These are phyloP conservation scores for Paecilomyces sp. DNA, from an alignment of 2,329 filamentous ascomycete genomes.

Conservation along the genomic window DNA sequence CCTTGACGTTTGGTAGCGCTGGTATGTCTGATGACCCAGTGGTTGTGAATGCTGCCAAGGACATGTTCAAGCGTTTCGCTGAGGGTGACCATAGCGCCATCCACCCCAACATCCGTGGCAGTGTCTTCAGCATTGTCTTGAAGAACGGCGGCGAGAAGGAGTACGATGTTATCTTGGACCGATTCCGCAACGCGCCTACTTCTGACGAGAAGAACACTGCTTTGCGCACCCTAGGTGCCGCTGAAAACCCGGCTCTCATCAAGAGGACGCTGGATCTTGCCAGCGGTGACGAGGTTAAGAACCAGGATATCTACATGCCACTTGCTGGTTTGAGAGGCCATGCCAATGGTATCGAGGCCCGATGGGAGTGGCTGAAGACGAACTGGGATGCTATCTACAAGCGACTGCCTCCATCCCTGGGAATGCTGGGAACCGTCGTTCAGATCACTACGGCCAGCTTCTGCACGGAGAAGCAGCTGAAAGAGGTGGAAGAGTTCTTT, in stretches of 20 bases:
- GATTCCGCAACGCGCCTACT: conserved; percentile 67
- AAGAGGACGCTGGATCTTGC: conserved; percentile 70
- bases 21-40: conserved; percentile 72
- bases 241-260: conserved; percentile 71
- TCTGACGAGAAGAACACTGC: conserved; percentile 89
- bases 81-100: conserved; percentile 72
- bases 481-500: conserved; percentile 75
- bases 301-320: conserved; percentile 89
- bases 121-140: conserved; percentile 77
- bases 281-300: conserved; percentile 76
- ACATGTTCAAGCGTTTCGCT: conserved; percentile 83
- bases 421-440: conserved; percentile 79
- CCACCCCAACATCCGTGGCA: conserved; percentile 83
- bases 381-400: conserved; percentile 83
- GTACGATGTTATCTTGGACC: conserved; percentile 70
- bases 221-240: conserved; percentile 72
- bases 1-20: conserved; percentile 76
- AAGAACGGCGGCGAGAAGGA: conserved; percentile 80
- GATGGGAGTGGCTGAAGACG: conserved; percentile 75
- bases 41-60: conserved; percentile 72
- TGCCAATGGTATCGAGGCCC: conserved; percentile 66
- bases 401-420: conserved; percentile 76
- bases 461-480: conserved; percentile 66
- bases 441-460: conserved; percentile 76
- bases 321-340: conserved; percentile 71